Percentiles rank a stretch among this genome's conserved stretches.
Evolutionary conservation across 176 grass and related monocot species (phyloP).

Genomic region (Eleusine indica): DNA sequence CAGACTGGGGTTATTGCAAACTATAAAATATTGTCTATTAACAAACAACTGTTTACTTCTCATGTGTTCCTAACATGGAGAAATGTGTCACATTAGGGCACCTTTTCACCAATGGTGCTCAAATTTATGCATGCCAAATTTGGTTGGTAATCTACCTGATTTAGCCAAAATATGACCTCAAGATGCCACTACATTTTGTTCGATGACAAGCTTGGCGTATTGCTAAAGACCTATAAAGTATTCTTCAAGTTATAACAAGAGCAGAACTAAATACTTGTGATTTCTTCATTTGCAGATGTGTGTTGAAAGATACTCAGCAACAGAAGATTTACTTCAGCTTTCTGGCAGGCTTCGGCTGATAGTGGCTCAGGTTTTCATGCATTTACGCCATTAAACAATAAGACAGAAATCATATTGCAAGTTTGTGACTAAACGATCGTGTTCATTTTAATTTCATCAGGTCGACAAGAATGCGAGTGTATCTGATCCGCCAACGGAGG

Average conservation of each 20-base stretch:
- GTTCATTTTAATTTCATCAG: slow-evolving; percentile 42
- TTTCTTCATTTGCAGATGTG: slow-evolving; percentile 60
- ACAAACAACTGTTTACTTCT: not conserved
- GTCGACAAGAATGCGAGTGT: slow-evolving; percentile 46
- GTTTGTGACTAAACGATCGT: slow-evolving; percentile 3
- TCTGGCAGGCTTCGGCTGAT: slow-evolving; percentile 78
- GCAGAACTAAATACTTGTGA: not conserved
- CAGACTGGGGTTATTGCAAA: not conserved
- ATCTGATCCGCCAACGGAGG: slow-evolving; percentile 21
- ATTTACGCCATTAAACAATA: slow-evolving; percentile 27
- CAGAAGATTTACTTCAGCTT: slow-evolving; percentile 74
- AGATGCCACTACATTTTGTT: slow-evolving; percentile 5
- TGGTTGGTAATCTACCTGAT: not conserved
- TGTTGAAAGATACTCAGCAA: slow-evolving; percentile 49
- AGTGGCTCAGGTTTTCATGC: slow-evolving; percentile 65
- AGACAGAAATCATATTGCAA: not conserved
- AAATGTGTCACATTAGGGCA: not conserved
- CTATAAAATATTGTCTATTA: not conserved
- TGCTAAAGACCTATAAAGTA: not conserved
- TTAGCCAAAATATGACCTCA: slow-evolving; percentile 6
- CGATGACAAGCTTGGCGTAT: not conserved
- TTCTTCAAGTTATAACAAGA: not conserved
- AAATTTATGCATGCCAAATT: not conserved
- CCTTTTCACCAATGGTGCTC: not conserved
- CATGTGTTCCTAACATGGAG: not conserved